Evolutionary conservation across 2,329 filamentous ascomycete genomes (phyloP).

Genomic region (Phaeomoniella chlamydospora): DNA sequence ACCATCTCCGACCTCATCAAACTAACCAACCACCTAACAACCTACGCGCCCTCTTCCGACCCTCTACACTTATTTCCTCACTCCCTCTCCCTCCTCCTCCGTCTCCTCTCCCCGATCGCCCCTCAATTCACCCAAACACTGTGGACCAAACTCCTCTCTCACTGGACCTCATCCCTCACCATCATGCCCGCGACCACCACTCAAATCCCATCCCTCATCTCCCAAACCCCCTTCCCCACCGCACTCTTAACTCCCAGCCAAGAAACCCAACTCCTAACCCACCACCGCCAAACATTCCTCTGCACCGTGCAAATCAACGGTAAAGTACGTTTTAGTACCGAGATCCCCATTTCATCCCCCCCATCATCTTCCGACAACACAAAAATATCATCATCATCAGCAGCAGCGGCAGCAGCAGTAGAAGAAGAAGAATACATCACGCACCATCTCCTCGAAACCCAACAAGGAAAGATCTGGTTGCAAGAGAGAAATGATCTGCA

Average conservation of each 20-base stretch:
- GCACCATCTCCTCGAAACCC: conserved; percentile 43
- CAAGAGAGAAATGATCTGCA: conserved; percentile 32
- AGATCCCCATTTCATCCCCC: conserved; percentile 40
- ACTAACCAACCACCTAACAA: conserved; percentile 55
- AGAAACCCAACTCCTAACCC: conserved; percentile 28
- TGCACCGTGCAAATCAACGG: conserved; percentile 70
- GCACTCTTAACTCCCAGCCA: conserved; percentile 21
- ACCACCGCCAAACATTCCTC: conserved; percentile 30
- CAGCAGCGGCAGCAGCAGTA: conserved; percentile 7
- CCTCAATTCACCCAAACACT: conserved; percentile 72
- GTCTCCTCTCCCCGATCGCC: conserved; percentile 64
- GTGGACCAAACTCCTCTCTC: conserved; percentile 46
- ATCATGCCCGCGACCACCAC: background rate
- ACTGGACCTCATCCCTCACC: conserved; percentile 16
- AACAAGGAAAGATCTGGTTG: conserved; percentile 45
- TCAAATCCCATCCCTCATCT: conserved; percentile 18
- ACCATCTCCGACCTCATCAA: conserved; percentile 71
- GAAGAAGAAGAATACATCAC: conserved; percentile 45
- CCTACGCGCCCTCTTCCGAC: conserved; percentile 22
- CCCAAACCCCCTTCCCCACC: conserved; percentile 42
- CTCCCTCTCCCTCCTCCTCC: conserved; percentile 41
- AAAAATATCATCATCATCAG: too few relatives aligned
- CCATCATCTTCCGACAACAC: conserved; percentile 8
- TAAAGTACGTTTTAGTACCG: conserved; percentile 55
- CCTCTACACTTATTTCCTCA: background rate